Evolutionary conservation across 768 basidiomycete genomes (phyloP).

Genomic region (Aureoboletus auriporus): DNA sequence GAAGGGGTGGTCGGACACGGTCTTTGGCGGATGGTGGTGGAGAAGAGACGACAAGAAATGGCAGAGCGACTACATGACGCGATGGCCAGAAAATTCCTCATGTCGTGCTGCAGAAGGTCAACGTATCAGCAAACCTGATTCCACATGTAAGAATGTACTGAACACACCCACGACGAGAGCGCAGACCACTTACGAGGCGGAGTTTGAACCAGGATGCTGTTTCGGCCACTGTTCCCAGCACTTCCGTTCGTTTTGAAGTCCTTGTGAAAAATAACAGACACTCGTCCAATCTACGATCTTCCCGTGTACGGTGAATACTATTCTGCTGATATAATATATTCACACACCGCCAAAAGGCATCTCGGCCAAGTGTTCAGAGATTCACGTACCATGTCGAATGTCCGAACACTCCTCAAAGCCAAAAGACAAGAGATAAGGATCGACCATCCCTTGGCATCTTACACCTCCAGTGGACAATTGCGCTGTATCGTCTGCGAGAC

Average conservation of each 20-base stretch:
- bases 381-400: slow-evolving; percentile 58
- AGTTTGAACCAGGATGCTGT: too few relatives aligned
- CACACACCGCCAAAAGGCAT: background rate
- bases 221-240: too few relatives aligned
- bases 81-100: slow-evolving; percentile 12
- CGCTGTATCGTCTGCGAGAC: slow-evolving; percentile 64
- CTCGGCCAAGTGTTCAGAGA: background rate
- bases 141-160: background rate
- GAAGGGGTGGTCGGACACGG: slow-evolving; percentile 3
- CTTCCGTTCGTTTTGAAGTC: too few relatives aligned
- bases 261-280: too few relatives aligned
- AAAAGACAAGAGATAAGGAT: slow-evolving; percentile 75
- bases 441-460: slow-evolving; percentile 69
- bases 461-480: slow-evolving; percentile 61
- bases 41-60: slow-evolving; percentile 6
- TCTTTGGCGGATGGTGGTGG: background rate
- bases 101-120: slow-evolving; percentile 7
- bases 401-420: slow-evolving; percentile 77
- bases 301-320: too few relatives aligned
- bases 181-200: too few relatives aligned
- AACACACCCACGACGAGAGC: slow-evolving; percentile 5
- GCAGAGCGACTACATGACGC: slow-evolving; percentile 12
- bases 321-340: background rate
- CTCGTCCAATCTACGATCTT: too few relatives aligned
- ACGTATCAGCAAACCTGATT: background rate